phyloP scores from a whole-genome alignment of 257 asterid species.

The Nicotiana tomentosiformis region DNA sequence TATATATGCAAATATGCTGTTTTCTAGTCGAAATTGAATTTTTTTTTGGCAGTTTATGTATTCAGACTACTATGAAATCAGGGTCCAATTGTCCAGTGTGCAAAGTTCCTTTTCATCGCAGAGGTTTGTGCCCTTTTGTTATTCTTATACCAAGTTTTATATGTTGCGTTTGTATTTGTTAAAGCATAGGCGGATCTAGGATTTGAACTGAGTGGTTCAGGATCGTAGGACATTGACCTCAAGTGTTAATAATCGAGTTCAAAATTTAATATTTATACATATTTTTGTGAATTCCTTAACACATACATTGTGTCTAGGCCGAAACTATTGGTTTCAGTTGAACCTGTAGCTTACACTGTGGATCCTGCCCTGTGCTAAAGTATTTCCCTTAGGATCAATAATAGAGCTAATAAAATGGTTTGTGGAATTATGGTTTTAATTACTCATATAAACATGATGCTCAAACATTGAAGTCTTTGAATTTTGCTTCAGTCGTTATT shows the following conservation, averaged over 20 bases:
- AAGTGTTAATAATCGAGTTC: too few species aligned
- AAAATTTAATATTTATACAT: too few species aligned
- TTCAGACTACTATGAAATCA: constrained; percentile 75
- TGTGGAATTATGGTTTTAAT: neutral
- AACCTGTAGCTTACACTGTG: too few species aligned
- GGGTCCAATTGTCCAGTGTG: constrained; percentile 81
- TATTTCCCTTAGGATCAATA: neutral
- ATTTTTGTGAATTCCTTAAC: too few species aligned
- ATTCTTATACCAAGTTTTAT: neutral
- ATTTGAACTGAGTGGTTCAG: too few species aligned
- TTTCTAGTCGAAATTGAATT: neutral
- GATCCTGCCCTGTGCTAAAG: too few species aligned
- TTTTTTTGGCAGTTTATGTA: constrained; percentile 49
- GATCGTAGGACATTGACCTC: too few species aligned
- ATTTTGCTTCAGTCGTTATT: neutral
- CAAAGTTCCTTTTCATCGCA: constrained; percentile 78
- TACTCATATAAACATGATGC: neutral
- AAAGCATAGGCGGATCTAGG: too few species aligned
- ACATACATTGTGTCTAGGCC: too few species aligned
- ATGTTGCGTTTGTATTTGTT: neutral
- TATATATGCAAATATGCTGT: neutral
- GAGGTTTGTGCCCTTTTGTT: constrained; percentile 43
- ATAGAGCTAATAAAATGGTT: neutral
- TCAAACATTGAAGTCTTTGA: neutral
- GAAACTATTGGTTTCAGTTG: too few species aligned